A percentile compares a stretch with the other conserved stretches of the same genome.
Conservation (phyloP, 139 green algal genomes). For the Picochlorum sp. region DNA sequence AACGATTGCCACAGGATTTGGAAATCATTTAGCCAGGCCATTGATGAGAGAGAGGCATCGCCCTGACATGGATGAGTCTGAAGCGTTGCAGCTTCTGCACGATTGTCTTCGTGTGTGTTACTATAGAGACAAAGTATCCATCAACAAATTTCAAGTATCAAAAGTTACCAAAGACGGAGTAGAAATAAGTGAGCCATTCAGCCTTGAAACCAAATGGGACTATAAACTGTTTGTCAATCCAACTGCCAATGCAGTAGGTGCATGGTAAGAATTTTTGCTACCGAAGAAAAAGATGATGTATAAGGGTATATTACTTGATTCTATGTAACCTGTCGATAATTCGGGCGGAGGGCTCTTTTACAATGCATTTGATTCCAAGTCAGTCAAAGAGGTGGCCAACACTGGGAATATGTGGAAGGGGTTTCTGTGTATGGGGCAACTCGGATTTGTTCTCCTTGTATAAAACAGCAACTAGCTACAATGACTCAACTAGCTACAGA, state of each 20-base stretch:
- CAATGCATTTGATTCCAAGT: too few relatives aligned
- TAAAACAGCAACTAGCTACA: too few relatives aligned
- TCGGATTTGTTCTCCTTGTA: too few relatives aligned
- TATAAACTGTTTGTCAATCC: slow-evolving; percentile 55
- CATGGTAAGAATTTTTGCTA: slow-evolving; percentile 27
- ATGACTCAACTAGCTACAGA: too few relatives aligned
- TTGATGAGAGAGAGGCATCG: slow-evolving; percentile 80
- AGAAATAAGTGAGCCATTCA: slow-evolving; percentile 79
- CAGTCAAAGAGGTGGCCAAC: too few relatives aligned
- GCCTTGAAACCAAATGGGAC: slow-evolving; percentile 79
- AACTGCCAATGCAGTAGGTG: slow-evolving; percentile 15
- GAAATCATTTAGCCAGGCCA: slow-evolving; percentile 79
- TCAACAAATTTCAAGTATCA: slow-evolving; percentile 90
- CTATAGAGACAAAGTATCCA: slow-evolving; percentile 90
- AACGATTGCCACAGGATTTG: slow-evolving; percentile 74
- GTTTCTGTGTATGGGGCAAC: too few relatives aligned
- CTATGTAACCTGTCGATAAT: too few relatives aligned
- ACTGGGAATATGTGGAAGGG: too few relatives aligned
- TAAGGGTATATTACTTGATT: too few relatives aligned
- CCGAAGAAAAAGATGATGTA: too few relatives aligned
- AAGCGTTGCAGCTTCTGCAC: slow-evolving; percentile 71
- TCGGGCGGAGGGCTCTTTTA: too few relatives aligned
- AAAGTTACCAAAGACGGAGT: slow-evolving; percentile 63
- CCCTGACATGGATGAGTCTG: slow-evolving; percentile 84
- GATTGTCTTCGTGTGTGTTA: slow-evolving; percentile 84